Evolutionary conservation across 257 asterid genomes (phyloP).

Genomic region (Nicotiana paniculata): DNA sequence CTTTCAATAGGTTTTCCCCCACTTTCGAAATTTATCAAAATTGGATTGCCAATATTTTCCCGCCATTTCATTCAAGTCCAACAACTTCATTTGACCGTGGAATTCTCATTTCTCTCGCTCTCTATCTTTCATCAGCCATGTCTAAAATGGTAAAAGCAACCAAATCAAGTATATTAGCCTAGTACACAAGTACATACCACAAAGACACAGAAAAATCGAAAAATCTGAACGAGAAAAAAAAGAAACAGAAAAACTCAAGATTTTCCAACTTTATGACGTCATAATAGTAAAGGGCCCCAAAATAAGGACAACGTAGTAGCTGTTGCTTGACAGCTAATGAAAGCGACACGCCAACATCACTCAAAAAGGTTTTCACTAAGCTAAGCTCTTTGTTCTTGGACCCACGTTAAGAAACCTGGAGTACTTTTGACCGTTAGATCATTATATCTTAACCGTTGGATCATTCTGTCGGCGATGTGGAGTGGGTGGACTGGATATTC

Average conservation of each 20-base stretch:
- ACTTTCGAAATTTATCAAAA: neutral
- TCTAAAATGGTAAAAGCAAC: neutral
- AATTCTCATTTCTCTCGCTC: neutral
- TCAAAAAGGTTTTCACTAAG: conserved; percentile 11
- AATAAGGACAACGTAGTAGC: neutral
- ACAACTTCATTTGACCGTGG: neutral
- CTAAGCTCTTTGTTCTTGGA: conserved; percentile 12
- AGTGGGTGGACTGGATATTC: neutral
- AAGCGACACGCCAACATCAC: conserved; percentile 27
- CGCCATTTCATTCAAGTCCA: neutral
- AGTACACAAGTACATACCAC: neutral
- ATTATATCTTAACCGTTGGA: conserved; percentile 1
- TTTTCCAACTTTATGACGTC: neutral
- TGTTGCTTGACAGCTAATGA: conserved; percentile 31
- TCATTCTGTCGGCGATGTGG: conserved; percentile 32
- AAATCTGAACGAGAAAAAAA: no score
- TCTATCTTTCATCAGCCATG: neutral
- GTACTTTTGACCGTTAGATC: no score
- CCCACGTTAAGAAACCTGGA: conserved; percentile 31
- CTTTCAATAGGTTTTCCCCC: no score
- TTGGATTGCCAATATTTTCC: neutral
- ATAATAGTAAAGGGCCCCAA: neutral
- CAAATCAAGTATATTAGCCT: neutral
- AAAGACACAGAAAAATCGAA: neutral
- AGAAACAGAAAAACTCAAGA: neutral